These are phyloP conservation scores for Furcasterigmium sp. DNA, from an alignment of 2,329 filamentous ascomycete species.

Conservation along the genomic window DNA sequence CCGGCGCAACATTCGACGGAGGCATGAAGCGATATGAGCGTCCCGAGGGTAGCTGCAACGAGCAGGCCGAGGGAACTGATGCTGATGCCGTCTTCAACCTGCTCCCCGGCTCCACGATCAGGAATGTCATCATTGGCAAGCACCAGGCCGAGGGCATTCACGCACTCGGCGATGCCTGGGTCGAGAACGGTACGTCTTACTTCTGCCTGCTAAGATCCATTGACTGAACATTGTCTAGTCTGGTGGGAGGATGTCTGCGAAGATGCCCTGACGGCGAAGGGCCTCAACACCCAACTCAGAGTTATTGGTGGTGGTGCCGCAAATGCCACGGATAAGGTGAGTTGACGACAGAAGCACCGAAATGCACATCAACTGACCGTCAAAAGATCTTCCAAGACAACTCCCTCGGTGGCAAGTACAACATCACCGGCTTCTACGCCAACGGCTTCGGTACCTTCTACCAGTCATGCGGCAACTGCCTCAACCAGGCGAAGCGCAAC, in stretches of 20 bases:
- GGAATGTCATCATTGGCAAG: slow-evolving; percentile 32
- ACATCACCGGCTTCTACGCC: slow-evolving; percentile 23
- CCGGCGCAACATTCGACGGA: slow-evolving; percentile 25
- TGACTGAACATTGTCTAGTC: slow-evolving; percentile 8
- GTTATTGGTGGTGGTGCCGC: slow-evolving; percentile 21
- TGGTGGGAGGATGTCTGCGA: slow-evolving; percentile 25
- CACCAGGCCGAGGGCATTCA: slow-evolving; percentile 27
- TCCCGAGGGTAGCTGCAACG: slow-evolving; percentile 33
- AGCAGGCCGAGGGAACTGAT: slow-evolving; percentile 35
- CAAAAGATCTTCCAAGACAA: slow-evolving; percentile 22
- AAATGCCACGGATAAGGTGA: slow-evolving; percentile 22
- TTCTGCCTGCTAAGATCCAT: background rate
- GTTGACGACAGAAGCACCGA: background rate
- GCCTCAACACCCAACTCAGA: slow-evolving; percentile 20
- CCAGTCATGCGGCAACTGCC: slow-evolving; percentile 21
- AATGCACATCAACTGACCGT: background rate
- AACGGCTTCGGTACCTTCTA: slow-evolving; percentile 22
- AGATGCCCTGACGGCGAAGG: slow-evolving; percentile 20
- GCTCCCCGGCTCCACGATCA: slow-evolving; percentile 26
- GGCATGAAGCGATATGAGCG: slow-evolving; percentile 32
- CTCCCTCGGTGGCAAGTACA: slow-evolving; percentile 22
- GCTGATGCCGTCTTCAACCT: slow-evolving; percentile 34
- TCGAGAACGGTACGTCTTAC: slow-evolving; percentile 18
- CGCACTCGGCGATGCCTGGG: slow-evolving; percentile 22
- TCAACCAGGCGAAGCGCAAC: slow-evolving; percentile 17